Evolutionary conservation across 345 rosid genomes (phyloP), one percentile per base, ranked within the genome.

Genomic region (Rhodomyrtus tomentosa): DNA sequence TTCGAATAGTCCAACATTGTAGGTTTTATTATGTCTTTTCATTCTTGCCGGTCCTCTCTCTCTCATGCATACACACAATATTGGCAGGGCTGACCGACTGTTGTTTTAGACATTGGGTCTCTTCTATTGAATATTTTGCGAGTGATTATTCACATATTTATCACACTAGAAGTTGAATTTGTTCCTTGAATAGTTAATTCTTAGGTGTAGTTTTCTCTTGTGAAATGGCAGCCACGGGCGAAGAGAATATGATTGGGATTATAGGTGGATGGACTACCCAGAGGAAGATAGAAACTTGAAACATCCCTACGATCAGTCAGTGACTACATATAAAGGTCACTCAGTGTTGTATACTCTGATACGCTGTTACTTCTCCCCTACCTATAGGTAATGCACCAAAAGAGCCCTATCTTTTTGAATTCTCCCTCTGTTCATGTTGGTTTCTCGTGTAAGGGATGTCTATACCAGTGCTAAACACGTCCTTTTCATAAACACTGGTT

Each of bases 301-400:
- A 49, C 96, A 94, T 87, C 91, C 94, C 51, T 49, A 53, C 53
- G 95, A 92, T 88, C 90, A 80, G 81, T 94, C 95, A 40, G 62
- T 94, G 88, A 90, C 93, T 83, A 94, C 96, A 84, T 93, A 91
- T 83, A 90, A 68, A 72, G 95, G 96, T 76, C 96, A 92, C 86
- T 89, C 92, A 14, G 91, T 94, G 85, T 84, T 94, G 88, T 86
- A 84, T 49, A 92, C 96, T 82, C 84, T 92, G 83, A 92, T 93
- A 55, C 94, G 94, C 55, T 93, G 96, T 85, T 91, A 92, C 91
- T 93, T 92, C 92, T 92, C 96, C 68, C 96, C 96, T 16, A 88
- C 82, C 80, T 88, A 90, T 84, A 92, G 95, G 96, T 93, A 90
- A 84, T 53, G 25, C 82, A 36, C 48, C 42, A 20, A 15, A 42